Conservation (phyloP, 2,329 filamentous ascomycete genomes). For the Ceratocystis cubensis region DNA sequence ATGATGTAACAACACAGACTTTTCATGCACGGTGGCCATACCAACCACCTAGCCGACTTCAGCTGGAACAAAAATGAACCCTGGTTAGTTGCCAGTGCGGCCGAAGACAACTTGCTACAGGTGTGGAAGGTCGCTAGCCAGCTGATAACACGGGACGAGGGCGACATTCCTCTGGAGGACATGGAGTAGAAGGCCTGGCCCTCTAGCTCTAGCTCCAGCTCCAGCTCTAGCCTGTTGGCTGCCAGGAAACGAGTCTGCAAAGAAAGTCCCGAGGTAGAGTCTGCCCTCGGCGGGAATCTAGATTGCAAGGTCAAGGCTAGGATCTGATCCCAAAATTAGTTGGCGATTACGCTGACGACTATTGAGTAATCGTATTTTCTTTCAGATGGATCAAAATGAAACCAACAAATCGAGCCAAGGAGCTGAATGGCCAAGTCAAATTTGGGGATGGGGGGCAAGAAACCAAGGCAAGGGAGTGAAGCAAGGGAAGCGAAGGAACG, state of each 20-base stretch:
- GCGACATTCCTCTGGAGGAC: conserved; percentile 64
- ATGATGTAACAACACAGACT: conserved; percentile 38
- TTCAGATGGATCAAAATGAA: too few relatives aligned
- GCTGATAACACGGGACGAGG: conserved; percentile 65
- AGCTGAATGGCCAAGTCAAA: too few relatives aligned
- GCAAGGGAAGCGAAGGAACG: too few relatives aligned
- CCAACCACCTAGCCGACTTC: conserved; percentile 91
- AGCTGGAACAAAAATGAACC: conserved; percentile 96
- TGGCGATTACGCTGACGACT: too few relatives aligned
- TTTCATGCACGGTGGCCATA: conserved; percentile 98
- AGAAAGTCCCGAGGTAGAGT: background rate
- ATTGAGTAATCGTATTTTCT: too few relatives aligned
- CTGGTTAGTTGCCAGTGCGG: conserved; percentile 90
- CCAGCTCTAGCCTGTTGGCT: background rate
- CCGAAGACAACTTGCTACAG: conserved; percentile 92
- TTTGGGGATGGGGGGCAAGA: too few relatives aligned
- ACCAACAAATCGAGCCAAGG: too few relatives aligned
- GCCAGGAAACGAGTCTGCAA: background rate
- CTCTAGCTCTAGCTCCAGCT: background rate
- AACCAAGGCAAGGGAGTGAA: too few relatives aligned
- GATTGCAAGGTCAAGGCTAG: too few relatives aligned
- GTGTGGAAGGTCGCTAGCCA: conserved; percentile 81
- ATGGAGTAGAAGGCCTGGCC: conserved; percentile 34
- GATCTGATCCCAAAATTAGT: too few relatives aligned
- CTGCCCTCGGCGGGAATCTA: too few relatives aligned